These are phyloP conservation scores for Alternaria sp. DNA, from an alignment of 2,329 filamentous ascomycete species.

Conservation along the genomic window DNA sequence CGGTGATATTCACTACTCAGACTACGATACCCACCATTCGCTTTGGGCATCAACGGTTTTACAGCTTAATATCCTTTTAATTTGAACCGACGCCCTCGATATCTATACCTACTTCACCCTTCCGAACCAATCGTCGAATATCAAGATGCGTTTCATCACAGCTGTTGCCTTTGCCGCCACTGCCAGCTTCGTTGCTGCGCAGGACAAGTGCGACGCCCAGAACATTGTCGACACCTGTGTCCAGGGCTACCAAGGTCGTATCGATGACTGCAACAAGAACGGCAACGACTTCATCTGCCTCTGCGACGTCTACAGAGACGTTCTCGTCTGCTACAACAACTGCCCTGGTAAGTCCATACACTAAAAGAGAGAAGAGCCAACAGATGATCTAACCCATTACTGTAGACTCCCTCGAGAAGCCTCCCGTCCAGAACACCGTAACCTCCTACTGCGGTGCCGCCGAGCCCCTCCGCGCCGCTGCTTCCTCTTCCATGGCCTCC, in stretches of 20 bases:
- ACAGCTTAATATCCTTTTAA: neutral
- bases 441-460: slow-evolving; percentile 52
- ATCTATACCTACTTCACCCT: neutral
- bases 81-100: neutral
- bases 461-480: slow-evolving; percentile 38
- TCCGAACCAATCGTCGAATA: neutral
- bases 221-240: slow-evolving; percentile 60
- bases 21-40: neutral
- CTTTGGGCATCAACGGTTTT: neutral
- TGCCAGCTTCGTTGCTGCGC: slow-evolving; percentile 50
- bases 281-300: slow-evolving; percentile 63
- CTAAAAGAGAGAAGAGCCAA: neutral
- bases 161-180: slow-evolving; percentile 34
- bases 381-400: neutral
- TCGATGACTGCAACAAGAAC: slow-evolving; percentile 50
- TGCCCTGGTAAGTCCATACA: slow-evolving; percentile 54
- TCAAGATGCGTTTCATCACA: slow-evolving; percentile 44
- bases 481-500: slow-evolving; percentile 22
- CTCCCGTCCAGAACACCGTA: slow-evolving; percentile 44
- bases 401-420: slow-evolving; percentile 46
- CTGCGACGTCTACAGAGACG: slow-evolving; percentile 62
- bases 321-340: slow-evolving; percentile 68
- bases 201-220: slow-evolving; percentile 47
- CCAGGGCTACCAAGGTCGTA: slow-evolving; percentile 48
- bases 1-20: neutral